Conservation (phyloP, 306 rosid species). For the Dryas alaskensis region DNA sequence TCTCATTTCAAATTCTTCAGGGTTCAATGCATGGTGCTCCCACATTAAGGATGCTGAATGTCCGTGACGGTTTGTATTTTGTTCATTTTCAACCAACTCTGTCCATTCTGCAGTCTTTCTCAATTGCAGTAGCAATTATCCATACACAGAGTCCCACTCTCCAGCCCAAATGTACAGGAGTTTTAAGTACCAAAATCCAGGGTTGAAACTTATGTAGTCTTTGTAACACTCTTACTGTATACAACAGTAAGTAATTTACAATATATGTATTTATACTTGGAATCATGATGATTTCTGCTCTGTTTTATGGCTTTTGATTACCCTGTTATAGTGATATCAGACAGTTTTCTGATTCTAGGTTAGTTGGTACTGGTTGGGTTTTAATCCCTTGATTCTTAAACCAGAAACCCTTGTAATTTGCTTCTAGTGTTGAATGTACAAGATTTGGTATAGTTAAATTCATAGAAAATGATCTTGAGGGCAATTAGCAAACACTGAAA, state of each 20-base stretch:
- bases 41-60: slow-evolving; percentile 76
- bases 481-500: slow-evolving; percentile 14
- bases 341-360: slow-evolving; percentile 40
- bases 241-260: slow-evolving; percentile 38
- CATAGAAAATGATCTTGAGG: slow-evolving; percentile 21
- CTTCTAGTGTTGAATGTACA: slow-evolving; percentile 39
- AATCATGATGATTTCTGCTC: slow-evolving; percentile 21
- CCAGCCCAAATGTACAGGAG: slow-evolving; percentile 48
- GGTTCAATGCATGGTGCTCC: slow-evolving; percentile 44
- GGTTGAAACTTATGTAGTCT: slow-evolving; percentile 33
- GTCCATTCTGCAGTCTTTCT: slow-evolving; percentile 76
- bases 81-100: slow-evolving; percentile 63
- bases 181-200: slow-evolving; percentile 36
- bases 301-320: slow-evolving; percentile 34
- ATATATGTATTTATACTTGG: slow-evolving; percentile 41
- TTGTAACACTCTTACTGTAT: slow-evolving; percentile 43
- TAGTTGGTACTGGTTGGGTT: slow-evolving; percentile 35
- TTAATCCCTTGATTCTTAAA: slow-evolving; percentile 33
- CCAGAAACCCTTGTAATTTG: slow-evolving; percentile 36
- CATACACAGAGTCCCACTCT: slow-evolving; percentile 71
- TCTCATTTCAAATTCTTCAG: slow-evolving; percentile 33
- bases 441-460: slow-evolving; percentile 35
- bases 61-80: slow-evolving; percentile 67
- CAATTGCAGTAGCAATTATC: slow-evolving; percentile 80
- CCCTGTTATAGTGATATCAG: slow-evolving; percentile 20